Conservation (phyloP, 2,329 filamentous ascomycete species). For the Cytospora schulzeri region DNA sequence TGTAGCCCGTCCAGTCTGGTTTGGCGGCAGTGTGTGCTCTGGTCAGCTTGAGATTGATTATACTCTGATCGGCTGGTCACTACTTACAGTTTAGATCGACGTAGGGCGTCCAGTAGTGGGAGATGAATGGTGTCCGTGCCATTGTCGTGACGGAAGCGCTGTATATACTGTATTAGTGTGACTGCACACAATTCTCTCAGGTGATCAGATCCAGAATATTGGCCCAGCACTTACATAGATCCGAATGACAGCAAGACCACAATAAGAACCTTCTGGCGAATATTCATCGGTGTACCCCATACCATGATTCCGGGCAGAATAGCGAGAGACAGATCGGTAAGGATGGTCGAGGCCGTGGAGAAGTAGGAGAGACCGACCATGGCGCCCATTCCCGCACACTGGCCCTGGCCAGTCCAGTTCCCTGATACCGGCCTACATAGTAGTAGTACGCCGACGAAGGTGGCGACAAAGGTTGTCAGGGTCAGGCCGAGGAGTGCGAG, state of each 20-base stretch:
- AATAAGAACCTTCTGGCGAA: slow-evolving; percentile 31
- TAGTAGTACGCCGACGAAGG: slow-evolving; percentile 28
- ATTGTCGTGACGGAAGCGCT: slow-evolving; percentile 34
- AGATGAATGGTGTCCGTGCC: slow-evolving; percentile 32
- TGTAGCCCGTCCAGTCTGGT: slow-evolving; percentile 32
- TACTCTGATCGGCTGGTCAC: neutral
- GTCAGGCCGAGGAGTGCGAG: slow-evolving; percentile 18
- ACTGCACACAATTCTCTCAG: too few relatives aligned
- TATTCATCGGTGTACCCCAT: slow-evolving; percentile 38
- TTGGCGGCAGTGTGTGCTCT: too few relatives aligned
- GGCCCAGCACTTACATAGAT: slow-evolving; percentile 31
- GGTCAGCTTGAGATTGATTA: neutral
- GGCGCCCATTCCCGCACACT: slow-evolving; percentile 26
- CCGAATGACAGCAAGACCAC: slow-evolving; percentile 33
- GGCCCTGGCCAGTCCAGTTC: slow-evolving; percentile 30
- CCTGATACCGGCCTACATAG: slow-evolving; percentile 29
- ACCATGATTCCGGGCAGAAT: slow-evolving; percentile 38
- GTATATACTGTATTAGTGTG: neutral
- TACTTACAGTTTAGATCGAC: slow-evolving; percentile 32
- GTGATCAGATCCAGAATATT: too few relatives aligned
- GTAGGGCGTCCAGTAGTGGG: slow-evolving; percentile 29
- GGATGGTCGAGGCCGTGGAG: slow-evolving; percentile 37
- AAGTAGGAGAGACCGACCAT: slow-evolving; percentile 34
- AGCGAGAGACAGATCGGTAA: slow-evolving; percentile 38
- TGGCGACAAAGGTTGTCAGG: slow-evolving; percentile 28